A percentile compares a stretch with the other conserved stretches of the same genome.
phyloP scores from a whole-genome alignment of 495 filamentous ascomycete species.

The Mytilinidion resinicola region DNA sequence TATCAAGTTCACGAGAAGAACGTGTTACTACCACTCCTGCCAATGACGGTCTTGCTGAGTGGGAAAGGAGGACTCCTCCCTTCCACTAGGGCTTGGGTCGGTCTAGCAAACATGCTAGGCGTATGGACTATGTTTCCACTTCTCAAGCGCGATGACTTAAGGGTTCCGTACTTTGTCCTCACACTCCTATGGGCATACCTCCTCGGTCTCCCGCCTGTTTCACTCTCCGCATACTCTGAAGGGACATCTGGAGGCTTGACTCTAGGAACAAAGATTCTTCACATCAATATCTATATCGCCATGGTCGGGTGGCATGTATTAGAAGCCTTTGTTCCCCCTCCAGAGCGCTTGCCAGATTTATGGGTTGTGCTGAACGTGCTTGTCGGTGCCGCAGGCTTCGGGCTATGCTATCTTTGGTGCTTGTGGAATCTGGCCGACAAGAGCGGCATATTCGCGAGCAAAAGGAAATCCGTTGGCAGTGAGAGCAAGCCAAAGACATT shows the following conservation, averaged over 20 bases:
- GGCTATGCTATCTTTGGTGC: constrained; percentile 86
- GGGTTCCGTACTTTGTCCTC: constrained; percentile 76
- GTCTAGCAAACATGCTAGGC: constrained; percentile 84
- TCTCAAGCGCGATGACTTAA: constrained; percentile 74
- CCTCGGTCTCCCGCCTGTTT: constrained; percentile 74
- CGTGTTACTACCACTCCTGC: constrained; percentile 81
- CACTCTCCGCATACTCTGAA: constrained; percentile 54
- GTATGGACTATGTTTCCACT: constrained; percentile 93
- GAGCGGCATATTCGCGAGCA: constrained; percentile 36
- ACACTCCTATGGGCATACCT: constrained; percentile 85
- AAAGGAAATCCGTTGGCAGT: constrained; percentile 1
- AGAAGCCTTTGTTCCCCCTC: constrained; percentile 61
- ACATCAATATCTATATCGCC: constrained; percentile 63
- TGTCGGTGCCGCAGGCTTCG: constrained; percentile 78
- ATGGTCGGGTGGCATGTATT: constrained; percentile 76
- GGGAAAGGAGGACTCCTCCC: constrained; percentile 68
- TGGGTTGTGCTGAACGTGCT: constrained; percentile 89
- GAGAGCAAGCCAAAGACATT: constrained; percentile 12
- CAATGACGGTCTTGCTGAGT: constrained; percentile 81
- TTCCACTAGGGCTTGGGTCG: constrained; percentile 77
- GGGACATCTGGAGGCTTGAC: constrained; percentile 34
- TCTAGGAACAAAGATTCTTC: constrained; percentile 58
- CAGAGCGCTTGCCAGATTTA: constrained; percentile 74
- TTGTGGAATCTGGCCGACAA: constrained; percentile 62
- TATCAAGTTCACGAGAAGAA: constrained; percentile 99